Evolutionary conservation across 345 rosid species (phyloP), one percentile per base, ranked within the genome.

Genomic region (Citrus mangshanensis): DNA sequence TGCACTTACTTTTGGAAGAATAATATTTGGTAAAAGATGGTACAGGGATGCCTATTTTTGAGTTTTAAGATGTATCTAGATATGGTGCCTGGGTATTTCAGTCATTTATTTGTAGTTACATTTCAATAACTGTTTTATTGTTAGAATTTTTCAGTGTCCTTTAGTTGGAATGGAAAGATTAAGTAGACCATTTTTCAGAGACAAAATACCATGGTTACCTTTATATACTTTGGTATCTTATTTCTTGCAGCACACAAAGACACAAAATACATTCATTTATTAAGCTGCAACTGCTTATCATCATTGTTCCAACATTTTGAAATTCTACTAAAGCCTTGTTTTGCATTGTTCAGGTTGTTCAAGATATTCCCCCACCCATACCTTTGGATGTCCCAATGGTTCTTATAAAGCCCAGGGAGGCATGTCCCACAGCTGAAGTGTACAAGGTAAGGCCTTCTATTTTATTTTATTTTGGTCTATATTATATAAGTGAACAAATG

Each of bases 401-500:
- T 79, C 94, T 96, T 55, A 84, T 94, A 85, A 96, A 96, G 88
- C 97, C 99, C 40, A 91, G 49, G 70, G 91, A 91, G 76, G 97
- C 97, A 78, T 96, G 98, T 83, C 77, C 99, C 38, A 96, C 99
- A 30, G 98, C 91, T 81, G 97, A 91, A 86, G 98, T 96, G 83
- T 96, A 94, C 89, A 93, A 88, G 94, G 98, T 93, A 89, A 77
- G 77, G 62, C 55, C 27, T 21, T n/a, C 14, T 40, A 42, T 68
- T 40, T 12, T 68, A 12, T 65, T 18, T 13, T 61, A 55, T 73
- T 65, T 32, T 25, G 38, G 58, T 54, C 22, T 18, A 54, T 54
- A 46, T 54, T 28, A 60, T 72, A 42, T 46, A 68, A 6, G 63
- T 21, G 70, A 61, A 59, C 25, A 21, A 74, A 61, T 54, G 30